These are phyloP conservation scores for Drechslerella coelobrocha DNA, from an alignment of 2,329 filamentous ascomycete species.

Conservation along the genomic window DNA sequence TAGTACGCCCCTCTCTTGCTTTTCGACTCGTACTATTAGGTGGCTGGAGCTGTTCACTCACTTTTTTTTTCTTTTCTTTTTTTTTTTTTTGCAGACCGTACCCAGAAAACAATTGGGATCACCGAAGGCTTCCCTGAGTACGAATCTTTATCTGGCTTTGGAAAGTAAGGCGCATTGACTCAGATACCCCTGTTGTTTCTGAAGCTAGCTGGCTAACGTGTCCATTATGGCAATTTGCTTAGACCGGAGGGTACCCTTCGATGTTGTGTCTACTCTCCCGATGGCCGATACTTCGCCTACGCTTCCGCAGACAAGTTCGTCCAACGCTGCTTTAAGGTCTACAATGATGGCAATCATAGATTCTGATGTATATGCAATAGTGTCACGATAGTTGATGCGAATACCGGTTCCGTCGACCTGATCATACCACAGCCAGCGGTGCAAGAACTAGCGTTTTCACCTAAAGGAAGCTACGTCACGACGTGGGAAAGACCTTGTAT, in stretches of 20 bases:
- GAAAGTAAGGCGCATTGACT: constrained; percentile 59
- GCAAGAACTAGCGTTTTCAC: constrained; percentile 94
- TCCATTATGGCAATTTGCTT: constrained; percentile 36
- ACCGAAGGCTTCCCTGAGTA: constrained; percentile 91
- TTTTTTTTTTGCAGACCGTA: constrained; percentile 75
- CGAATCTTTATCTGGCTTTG: constrained; percentile 80
- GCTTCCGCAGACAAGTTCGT: constrained; percentile 77
- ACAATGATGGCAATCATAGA: constrained; percentile 15
- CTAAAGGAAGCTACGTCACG: constrained; percentile 87
- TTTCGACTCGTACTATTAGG: neutral
- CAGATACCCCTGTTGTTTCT: neutral
- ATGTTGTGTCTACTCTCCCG: constrained; percentile 93
- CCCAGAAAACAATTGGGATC: constrained; percentile 93
- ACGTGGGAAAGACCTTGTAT: constrained; percentile 84
- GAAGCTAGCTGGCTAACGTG: constrained; percentile 46
- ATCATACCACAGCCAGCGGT: constrained; percentile 81
- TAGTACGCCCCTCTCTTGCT: constrained; percentile 34
- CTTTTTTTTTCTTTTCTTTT: too few species aligned
- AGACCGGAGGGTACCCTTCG: constrained; percentile 93
- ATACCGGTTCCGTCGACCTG: constrained; percentile 74
- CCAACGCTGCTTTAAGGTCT: neutral
- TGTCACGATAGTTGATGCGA: constrained; percentile 84
- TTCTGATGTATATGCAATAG: constrained; percentile 58
- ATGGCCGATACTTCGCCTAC: constrained; percentile 95
- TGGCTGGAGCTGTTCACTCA: constrained; percentile 34